A percentile compares a stretch with the other conserved stretches of the same genome.
These are phyloP conservation scores for Vaccinium darrowii DNA, from an alignment of 148 eudicot species.

Conservation along the genomic window DNA sequence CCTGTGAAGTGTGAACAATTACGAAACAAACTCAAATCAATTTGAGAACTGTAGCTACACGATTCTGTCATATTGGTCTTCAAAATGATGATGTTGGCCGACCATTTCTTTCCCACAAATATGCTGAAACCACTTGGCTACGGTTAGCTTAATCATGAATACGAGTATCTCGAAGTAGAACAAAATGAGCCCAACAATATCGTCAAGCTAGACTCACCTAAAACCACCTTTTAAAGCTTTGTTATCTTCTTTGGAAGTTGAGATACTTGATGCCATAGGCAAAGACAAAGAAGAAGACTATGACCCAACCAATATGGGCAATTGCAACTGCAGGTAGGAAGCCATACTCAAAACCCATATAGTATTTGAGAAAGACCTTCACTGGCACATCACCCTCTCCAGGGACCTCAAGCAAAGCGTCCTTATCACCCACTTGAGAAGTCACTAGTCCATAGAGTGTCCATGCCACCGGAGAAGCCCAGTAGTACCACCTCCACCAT, in stretches of 20 bases:
- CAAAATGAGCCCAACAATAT: not conserved
- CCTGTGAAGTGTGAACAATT: not conserved
- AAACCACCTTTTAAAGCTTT: not conserved
- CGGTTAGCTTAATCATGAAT: not conserved
- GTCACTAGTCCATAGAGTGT: slow-evolving; percentile 48
- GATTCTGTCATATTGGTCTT: not conserved
- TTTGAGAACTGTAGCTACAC: not conserved
- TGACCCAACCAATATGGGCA: slow-evolving; percentile 38
- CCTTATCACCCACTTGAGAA: slow-evolving; percentile 38
- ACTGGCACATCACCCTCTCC: slow-evolving; percentile 19
- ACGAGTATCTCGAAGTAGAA: not conserved
- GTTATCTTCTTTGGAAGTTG: slow-evolving; percentile 44
- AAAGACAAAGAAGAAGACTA: slow-evolving; percentile 33
- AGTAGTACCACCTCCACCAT: slow-evolving; percentile 62
- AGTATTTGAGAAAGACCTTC: slow-evolving; percentile 17
- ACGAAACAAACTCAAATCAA: not conserved
- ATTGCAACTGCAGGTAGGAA: slow-evolving; percentile 32
- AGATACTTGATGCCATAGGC: slow-evolving; percentile 41
- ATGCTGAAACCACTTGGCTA: not conserved
- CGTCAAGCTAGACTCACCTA: not conserved
- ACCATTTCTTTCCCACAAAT: not conserved
- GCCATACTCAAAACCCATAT: slow-evolving; percentile 30
- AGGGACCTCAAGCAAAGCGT: slow-evolving; percentile 14
- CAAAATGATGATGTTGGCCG: not conserved
- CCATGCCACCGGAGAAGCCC: slow-evolving; percentile 54